These are phyloP conservation scores for Phytophthora litchii DNA, from an alignment of 352 stramenopile species.

Conservation along the genomic window DNA sequence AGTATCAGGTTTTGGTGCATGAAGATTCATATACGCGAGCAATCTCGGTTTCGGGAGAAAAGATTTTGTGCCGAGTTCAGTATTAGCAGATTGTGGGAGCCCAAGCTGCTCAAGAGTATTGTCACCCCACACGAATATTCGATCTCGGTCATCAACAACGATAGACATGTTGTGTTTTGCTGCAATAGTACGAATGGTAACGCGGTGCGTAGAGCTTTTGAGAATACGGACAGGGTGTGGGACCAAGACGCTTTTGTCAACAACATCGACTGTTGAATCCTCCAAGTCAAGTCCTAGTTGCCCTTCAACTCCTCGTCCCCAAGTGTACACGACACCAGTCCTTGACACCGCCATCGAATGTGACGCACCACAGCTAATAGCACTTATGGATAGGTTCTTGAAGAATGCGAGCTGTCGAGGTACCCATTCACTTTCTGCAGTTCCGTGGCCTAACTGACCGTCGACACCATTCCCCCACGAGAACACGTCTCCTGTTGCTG, in stretches of 20 bases:
- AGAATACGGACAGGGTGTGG: conserved; percentile 25
- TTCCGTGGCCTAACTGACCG: conserved; percentile 62
- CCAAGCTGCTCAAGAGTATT: conserved; percentile 51
- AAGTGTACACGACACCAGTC: conserved; percentile 58
- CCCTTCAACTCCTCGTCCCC: conserved; percentile 54
- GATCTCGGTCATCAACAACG: conserved; percentile 52
- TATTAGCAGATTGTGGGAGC: conserved; percentile 7
- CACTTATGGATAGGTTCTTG: conserved; percentile 32
- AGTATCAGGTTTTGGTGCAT: conserved; percentile 9
- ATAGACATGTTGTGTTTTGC: conserved; percentile 38
- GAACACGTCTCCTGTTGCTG: conserved; percentile 57
- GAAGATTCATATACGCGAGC: conserved; percentile 54
- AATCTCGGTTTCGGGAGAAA: conserved; percentile 39
- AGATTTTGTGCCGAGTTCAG: conserved; percentile 10
- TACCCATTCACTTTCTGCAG: conserved; percentile 59
- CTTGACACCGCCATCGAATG: conserved; percentile 62
- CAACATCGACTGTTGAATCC: conserved; percentile 2
- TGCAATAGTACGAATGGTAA: conserved; percentile 41
- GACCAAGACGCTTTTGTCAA: conserved; percentile 14
- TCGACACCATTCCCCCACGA: conserved; percentile 68
- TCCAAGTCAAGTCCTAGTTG: conserved; percentile 48
- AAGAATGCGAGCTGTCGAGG: conserved; percentile 62
- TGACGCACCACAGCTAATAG: conserved; percentile 41
- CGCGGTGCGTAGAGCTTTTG: conserved; percentile 30
- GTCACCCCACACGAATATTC: conserved; percentile 60